Conservation (phyloP, 345 rosid genomes). For the Leavenworthia alabamica region DNA sequence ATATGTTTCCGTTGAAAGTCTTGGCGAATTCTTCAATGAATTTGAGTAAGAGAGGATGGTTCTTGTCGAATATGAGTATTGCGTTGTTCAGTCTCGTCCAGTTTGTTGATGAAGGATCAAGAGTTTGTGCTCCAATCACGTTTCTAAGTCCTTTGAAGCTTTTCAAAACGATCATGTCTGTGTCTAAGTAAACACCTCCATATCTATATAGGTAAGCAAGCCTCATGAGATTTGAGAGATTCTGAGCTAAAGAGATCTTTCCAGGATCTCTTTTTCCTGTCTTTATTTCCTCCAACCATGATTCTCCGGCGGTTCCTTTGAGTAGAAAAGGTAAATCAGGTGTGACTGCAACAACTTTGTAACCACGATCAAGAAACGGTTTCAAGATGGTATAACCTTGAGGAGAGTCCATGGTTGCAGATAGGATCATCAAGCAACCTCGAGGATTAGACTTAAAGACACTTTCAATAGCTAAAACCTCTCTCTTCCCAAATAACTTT, state of each 20-base stretch:
- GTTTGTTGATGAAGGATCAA: slow-evolving; percentile 31
- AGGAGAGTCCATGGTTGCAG: slow-evolving; percentile 51
- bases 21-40: slow-evolving; percentile 64
- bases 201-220: slow-evolving; percentile 59
- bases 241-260: slow-evolving; percentile 55
- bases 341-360: slow-evolving; percentile 47
- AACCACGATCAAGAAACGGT: slow-evolving; percentile 46
- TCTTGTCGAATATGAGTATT: slow-evolving; percentile 53
- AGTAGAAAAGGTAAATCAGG: slow-evolving; percentile 57
- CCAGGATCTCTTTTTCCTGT: slow-evolving; percentile 64
- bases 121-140: slow-evolving; percentile 66
- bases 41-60: slow-evolving; percentile 52
- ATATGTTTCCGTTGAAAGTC: slow-evolving; percentile 64
- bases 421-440: slow-evolving; percentile 60
- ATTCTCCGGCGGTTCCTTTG: slow-evolving; percentile 52
- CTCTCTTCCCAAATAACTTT: slow-evolving; percentile 40
- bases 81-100: slow-evolving; percentile 82
- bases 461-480: slow-evolving; percentile 48
- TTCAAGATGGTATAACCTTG: slow-evolving; percentile 47
- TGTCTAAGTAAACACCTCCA: slow-evolving; percentile 77
- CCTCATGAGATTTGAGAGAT: slow-evolving; percentile 64
- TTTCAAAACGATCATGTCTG: slow-evolving; percentile 58
- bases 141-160: slow-evolving; percentile 45
- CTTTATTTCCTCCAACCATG: slow-evolving; percentile 51
- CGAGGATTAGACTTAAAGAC: slow-evolving; percentile 53